A percentile compares a stretch with the other conserved stretches of the same genome.
Conservation (phyloP, 2,329 filamentous ascomycete genomes). For the Penicillium palitans region DNA sequence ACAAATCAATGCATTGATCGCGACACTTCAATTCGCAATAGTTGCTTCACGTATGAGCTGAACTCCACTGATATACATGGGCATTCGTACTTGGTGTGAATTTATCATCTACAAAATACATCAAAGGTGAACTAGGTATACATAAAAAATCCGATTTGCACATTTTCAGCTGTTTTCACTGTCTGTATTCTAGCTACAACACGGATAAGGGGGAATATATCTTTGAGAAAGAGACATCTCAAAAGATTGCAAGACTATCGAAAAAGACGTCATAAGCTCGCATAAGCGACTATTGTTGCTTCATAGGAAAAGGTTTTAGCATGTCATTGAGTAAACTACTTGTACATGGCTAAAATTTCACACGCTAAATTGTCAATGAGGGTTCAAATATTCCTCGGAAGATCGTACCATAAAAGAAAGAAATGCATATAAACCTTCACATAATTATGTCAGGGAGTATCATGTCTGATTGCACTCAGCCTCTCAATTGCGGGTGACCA, state of each 20-base stretch:
- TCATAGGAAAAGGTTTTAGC: background rate
- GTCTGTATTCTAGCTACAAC: no score
- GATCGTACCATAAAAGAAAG: background rate
- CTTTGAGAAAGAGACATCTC: no score
- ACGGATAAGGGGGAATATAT: no score
- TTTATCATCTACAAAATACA: no score
- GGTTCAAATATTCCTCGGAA: background rate
- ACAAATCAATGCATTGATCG: constrained; percentile 3
- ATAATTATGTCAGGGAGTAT: background rate
- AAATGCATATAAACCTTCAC: background rate
- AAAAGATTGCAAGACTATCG: no score
- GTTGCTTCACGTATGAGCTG: background rate
- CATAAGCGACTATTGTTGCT: no score
- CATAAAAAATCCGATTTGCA: no score
- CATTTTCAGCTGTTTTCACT: no score
- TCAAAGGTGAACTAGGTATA: no score
- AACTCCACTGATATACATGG: background rate
- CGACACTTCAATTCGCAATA: background rate
- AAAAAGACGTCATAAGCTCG: no score
- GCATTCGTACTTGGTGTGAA: background rate
- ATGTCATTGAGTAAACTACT: background rate
- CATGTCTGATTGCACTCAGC: background rate
- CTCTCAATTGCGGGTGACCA: background rate
- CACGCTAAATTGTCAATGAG: background rate
- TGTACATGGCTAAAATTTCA: background rate